phyloP scores from a whole-genome alignment of 1,284 basidiomycete species.

The Ganoderma resinaceum region DNA sequence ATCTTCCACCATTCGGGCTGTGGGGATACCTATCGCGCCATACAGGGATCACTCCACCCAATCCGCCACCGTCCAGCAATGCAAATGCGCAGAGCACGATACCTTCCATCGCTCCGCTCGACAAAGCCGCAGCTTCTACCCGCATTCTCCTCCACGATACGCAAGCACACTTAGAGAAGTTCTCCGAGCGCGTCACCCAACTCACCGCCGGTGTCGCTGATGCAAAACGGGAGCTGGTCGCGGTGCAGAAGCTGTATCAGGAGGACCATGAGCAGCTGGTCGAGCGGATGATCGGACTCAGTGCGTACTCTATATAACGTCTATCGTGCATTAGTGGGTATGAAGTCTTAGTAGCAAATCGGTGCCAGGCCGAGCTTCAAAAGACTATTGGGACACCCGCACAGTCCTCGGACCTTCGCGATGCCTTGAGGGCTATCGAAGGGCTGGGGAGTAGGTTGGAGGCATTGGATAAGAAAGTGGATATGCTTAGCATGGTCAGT shows the following conservation, averaged over 20 bases:
- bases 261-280: constrained; percentile 40
- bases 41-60: constrained; percentile 17
- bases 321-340: constrained; percentile 15
- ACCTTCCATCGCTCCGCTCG: constrained; percentile 56
- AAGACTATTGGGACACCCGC: constrained; percentile 61
- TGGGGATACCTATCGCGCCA: constrained; percentile 43
- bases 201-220: constrained; percentile 39
- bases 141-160: constrained; percentile 74
- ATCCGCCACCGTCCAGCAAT: constrained; percentile 5
- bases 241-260: constrained; percentile 39
- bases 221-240: constrained; percentile 38
- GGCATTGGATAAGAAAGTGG: constrained; percentile 60
- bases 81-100: constrained; percentile 14
- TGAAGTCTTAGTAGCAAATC: constrained; percentile 51
- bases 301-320: constrained; percentile 30
- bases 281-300: constrained; percentile 44
- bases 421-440: constrained; percentile 47
- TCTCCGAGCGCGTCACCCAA: constrained; percentile 54
- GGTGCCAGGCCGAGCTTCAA: constrained; percentile 66
- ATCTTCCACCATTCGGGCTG: constrained; percentile 30
- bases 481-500: constrained; percentile 60
- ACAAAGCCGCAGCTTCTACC: constrained; percentile 70
- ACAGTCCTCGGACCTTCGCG: constrained; percentile 52
- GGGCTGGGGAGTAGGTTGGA: constrained; percentile 50
- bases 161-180: constrained; percentile 67